Evolutionary conservation across 768 basidiomycete genomes (phyloP), one percentile per base, ranked within the genome.

Genomic region (Gymnopilus dilepis): DNA sequence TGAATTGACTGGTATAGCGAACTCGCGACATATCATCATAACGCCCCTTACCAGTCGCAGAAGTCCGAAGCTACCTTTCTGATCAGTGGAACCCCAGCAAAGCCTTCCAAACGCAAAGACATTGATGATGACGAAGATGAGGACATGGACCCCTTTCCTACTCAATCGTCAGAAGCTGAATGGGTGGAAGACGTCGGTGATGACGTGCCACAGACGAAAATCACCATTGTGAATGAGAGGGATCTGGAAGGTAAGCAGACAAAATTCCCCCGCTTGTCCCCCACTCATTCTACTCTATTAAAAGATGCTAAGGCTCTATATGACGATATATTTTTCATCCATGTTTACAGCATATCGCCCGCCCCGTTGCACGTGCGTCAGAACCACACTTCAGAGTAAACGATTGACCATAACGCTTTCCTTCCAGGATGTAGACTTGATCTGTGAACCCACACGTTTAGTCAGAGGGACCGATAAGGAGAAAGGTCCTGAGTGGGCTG

Each of bases 341-440:
- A 90, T 65, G 74, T 94, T 8, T 94, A 94, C 72, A 86, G 89
- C 68, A 69, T 94, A 30, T 86, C 91, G 0, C 87, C 91, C 1
- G 83, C 86, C 1, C 82, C 79, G 4, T 70, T 93, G 38, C 79
- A 77, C 24, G 90, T 87, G 70, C 56, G 87, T 77, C n/a, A 22
- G 12, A 13, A 38, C 1, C 26, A 62, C 17, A 37, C 56, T 50
- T 43, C 19, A 54, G 1, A 45, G 37, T 26, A 45, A 63, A 15
- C 34, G 30, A 53, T 58, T 37, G 40, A 52, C 43, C 13, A 41
- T n/a, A 8, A 42, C 31, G 38, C 13, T 26, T 41, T 42, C 37
- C 53, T 26, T 38, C 21, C 64, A 85, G 84, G 84, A 86, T 63
- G 76, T 78, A 2, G 80, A 75, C 4, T 65, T 81, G 8, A 66